Base-by-base conservation (phyloP, 2,329 filamentous ascomycete species). In the Neospermospora avenae region DNA sequence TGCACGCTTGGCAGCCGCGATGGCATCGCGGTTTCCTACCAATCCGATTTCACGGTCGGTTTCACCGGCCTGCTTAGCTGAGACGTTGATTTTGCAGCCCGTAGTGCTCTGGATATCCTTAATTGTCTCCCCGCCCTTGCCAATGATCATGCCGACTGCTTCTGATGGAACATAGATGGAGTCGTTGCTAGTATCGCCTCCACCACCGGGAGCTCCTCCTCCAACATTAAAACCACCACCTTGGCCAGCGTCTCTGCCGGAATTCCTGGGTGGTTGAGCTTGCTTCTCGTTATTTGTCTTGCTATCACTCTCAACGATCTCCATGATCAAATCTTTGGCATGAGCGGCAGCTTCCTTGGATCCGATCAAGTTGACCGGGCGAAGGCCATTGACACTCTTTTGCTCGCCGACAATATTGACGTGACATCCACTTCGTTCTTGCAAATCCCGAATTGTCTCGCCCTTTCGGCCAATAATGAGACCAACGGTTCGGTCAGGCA, bases 101-200 rank as follows among this genome's bases (percentile, higher is more conserved):
- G 91, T 95, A 34, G 80, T 83, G 71, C 86, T 88, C 74, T 96
- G 92, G 88, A 96, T 96, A 68, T 96, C 91, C 66, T 93, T 91
- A 72, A 96, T 96, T 0, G 92, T 96, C 77, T 96, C 92, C 65
- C 92, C 92, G 59, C 91, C 90, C 79, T 96, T 96, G 65, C 93
- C 92, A 63, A 96, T 96, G 66, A 96, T 96, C 92, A 96, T 96
- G 62, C 92, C 92, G 57, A 96, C 92, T 5, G 92, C 89, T 73
- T 96, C 92, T 22, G 91, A 93, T 13, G 92, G 92, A 10, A 96
- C 91, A 67, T 85, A 87, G 64, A 96, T 91, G 42, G 85, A 87
- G 70, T 96, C 91, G 70, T 88, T 92, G 69, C 89, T 82, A 77
- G 93, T 93, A 67, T 90, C 88, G 24, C 74, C 76, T 61, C 74